phyloP scores from a whole-genome alignment of 371 early-diverging fungal genomes.

The Actinomucor elegans region DNA sequence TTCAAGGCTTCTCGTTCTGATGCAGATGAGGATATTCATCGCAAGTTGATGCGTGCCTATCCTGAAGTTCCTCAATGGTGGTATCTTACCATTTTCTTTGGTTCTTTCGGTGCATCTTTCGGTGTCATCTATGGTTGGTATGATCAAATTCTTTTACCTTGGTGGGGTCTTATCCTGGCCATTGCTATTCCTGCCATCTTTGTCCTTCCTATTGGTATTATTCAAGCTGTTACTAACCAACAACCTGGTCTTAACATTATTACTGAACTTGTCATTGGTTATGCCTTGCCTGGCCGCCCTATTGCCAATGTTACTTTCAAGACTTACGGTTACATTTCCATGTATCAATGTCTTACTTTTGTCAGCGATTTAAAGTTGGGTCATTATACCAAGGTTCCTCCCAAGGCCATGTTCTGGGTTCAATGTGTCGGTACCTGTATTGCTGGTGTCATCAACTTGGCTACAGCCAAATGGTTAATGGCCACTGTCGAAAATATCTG shows the following conservation, averaged over 20 bases:
- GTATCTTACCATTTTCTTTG: conserved; percentile 59
- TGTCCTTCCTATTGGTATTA: conserved; percentile 80
- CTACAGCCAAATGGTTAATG: conserved; percentile 68
- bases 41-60: conserved; percentile 70
- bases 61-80: conserved; percentile 74
- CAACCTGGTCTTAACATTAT: conserved; percentile 75
- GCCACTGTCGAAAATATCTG: conserved; percentile 58
- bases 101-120: conserved; percentile 46
- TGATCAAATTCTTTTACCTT: conserved; percentile 53
- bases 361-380: conserved; percentile 66
- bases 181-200: conserved; percentile 62
- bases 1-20: conserved; percentile 57
- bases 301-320: conserved; percentile 71
- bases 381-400: conserved; percentile 72
- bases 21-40: conserved; percentile 64
- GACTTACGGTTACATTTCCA: conserved; percentile 64
- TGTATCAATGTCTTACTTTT: conserved; percentile 60
- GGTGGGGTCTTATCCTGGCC: conserved; percentile 73
- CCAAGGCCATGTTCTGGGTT: conserved; percentile 65
- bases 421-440: conserved; percentile 61
- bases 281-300: conserved; percentile 61
- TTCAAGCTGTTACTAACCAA: conserved; percentile 71
- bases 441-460: conserved; percentile 62
- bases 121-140: conserved; percentile 51
- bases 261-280: conserved; percentile 69